These are phyloP conservation scores for Dalechampia spathulata DNA, from an alignment of 441 rosid species.

Conservation along the genomic window DNA sequence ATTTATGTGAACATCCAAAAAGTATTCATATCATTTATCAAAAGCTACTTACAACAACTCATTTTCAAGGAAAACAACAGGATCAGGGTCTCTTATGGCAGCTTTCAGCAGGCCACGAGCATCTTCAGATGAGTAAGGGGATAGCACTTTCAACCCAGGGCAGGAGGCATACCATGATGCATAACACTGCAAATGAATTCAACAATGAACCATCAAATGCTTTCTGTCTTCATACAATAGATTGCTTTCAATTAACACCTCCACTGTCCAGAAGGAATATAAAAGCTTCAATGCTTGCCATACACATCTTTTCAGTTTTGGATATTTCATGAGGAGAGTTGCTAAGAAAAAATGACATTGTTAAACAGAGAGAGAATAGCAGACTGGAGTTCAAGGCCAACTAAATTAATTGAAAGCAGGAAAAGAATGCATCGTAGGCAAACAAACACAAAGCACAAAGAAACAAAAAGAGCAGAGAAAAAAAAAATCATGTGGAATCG, in stretches of 20 bases:
- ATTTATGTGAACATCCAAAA: no score
- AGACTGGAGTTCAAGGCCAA: background rate
- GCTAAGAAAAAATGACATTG: background rate
- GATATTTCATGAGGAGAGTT: no score
- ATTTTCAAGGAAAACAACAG: constrained; percentile 94
- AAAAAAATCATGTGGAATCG: constrained; percentile 7
- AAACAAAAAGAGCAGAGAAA: background rate
- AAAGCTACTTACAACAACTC: constrained; percentile 65
- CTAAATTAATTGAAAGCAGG: background rate
- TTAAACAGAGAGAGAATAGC: background rate
- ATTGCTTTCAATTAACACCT: background rate
- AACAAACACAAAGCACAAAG: background rate
- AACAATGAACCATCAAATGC: constrained; percentile 1
- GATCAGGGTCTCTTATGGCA: constrained; percentile 97
- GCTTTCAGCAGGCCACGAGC: constrained; percentile 94
- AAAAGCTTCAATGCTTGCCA: no score
- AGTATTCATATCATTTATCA: background rate
- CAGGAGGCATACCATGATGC: constrained; percentile 86
- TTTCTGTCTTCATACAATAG: background rate
- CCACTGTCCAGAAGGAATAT: background rate
- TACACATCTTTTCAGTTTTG: no score
- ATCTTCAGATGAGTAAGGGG: constrained; percentile 89
- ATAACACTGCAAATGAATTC: constrained; percentile 54
- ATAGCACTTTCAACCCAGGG: constrained; percentile 84
- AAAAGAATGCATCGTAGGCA: background rate